Percentiles rank a stretch among this genome's conserved stretches.
These are phyloP conservation scores for Ceratocystis albifundus DNA, from an alignment of 2,329 filamentous ascomycete species.

Conservation along the genomic window DNA sequence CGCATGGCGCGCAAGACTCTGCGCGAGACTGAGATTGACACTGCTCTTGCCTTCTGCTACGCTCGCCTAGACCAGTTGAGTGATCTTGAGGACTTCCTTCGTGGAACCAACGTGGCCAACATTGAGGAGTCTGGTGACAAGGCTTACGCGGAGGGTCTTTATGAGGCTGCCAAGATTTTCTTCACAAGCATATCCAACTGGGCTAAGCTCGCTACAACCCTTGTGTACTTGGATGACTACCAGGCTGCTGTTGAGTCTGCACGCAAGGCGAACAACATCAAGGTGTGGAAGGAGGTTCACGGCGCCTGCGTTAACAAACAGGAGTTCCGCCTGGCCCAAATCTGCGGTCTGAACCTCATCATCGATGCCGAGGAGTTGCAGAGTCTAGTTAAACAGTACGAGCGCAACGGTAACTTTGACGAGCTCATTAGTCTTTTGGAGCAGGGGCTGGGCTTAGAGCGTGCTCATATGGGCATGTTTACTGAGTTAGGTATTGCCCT, in stretches of 20 bases:
- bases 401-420: slow-evolving; percentile 94
- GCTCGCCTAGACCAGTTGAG: slow-evolving; percentile 82
- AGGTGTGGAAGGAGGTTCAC: slow-evolving; percentile 98
- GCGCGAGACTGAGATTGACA: slow-evolving; percentile 87
- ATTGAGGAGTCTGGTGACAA: slow-evolving; percentile 96
- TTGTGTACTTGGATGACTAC: slow-evolving; percentile 95
- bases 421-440: slow-evolving; percentile 91
- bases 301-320: slow-evolving; percentile 93
- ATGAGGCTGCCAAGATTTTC: slow-evolving; percentile 97
- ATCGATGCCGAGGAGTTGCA: slow-evolving; percentile 93
- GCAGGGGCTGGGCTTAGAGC: slow-evolving; percentile 85
- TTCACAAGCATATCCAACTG: slow-evolving; percentile 98
- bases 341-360: slow-evolving; percentile 95
- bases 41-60: slow-evolving; percentile 83
- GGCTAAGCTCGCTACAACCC: slow-evolving; percentile 94
- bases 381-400: slow-evolving; percentile 90
- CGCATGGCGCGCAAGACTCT: slow-evolving; percentile 96
- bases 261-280: slow-evolving; percentile 96
- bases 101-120: slow-evolving; percentile 85
- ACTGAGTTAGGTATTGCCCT: slow-evolving; percentile 85
- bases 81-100: slow-evolving; percentile 93
- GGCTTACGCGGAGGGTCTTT: slow-evolving; percentile 86
- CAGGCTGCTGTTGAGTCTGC: slow-evolving; percentile 96
- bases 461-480: slow-evolving; percentile 94
- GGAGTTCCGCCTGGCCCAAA: slow-evolving; percentile 96